These are phyloP conservation scores for Papiliotrema flavescens DNA, from an alignment of 1,284 basidiomycete species.

Conservation along the genomic window DNA sequence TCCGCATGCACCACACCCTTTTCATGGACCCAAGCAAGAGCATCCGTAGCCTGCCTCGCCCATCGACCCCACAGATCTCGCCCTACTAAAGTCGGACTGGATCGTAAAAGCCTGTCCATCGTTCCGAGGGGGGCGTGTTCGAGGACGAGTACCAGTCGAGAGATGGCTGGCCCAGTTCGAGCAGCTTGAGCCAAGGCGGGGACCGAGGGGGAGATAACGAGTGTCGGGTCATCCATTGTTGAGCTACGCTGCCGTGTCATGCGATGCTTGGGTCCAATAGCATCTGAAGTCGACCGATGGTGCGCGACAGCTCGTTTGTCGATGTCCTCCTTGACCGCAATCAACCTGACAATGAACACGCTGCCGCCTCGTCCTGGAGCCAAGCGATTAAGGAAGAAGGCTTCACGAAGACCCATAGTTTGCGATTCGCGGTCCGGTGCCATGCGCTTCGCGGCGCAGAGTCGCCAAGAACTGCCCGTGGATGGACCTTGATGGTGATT, in stretches of 20 bases:
- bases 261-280: slow-evolving; percentile 6
- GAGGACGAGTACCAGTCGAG: slow-evolving; percentile 46
- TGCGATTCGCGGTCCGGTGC: slow-evolving; percentile 50
- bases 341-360: slow-evolving; percentile 38
- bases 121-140: slow-evolving; percentile 49
- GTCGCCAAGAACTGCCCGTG: slow-evolving; percentile 33
- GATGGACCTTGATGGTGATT: slow-evolving; percentile 16
- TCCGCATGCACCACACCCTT: slow-evolving; percentile 52
- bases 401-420: slow-evolving; percentile 51
- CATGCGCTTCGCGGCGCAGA: slow-evolving; percentile 52
- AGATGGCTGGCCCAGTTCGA: slow-evolving; percentile 13
- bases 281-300: slow-evolving; percentile 24
- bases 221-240: slow-evolving; percentile 3
- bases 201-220: slow-evolving; percentile 19
- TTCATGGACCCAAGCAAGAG: slow-evolving; percentile 49
- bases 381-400: slow-evolving; percentile 51
- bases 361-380: slow-evolving; percentile 8
- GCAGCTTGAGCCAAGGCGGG: slow-evolving; percentile 18
- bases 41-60: slow-evolving; percentile 46
- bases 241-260: slow-evolving; percentile 8
- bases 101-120: slow-evolving; percentile 43
- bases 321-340: slow-evolving; percentile 42
- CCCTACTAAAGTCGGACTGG: slow-evolving; percentile 42
- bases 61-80: slow-evolving; percentile 43
- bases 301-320: slow-evolving; percentile 14